Evolutionary conservation across 352 stramenopile species (phyloP).

Genomic region (Phytophthora pistaciae): DNA sequence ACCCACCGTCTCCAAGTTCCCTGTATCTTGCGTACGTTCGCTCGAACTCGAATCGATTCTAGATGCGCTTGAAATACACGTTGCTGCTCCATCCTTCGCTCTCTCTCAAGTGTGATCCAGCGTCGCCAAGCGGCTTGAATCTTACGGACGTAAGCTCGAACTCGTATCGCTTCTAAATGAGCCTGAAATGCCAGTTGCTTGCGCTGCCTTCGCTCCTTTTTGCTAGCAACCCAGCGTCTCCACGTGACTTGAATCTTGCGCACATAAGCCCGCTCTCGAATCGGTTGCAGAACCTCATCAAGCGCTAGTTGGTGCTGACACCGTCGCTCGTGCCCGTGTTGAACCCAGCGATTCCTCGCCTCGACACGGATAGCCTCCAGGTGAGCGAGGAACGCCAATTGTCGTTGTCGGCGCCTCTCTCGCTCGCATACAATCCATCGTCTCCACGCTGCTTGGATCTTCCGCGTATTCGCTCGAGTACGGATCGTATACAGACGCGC

Average conservation of each 20-base stretch:
- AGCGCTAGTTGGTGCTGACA: conserved; percentile 14
- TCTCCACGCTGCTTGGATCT: conserved; percentile 30
- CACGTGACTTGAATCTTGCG: conserved; percentile 22
- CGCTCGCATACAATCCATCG: conserved; percentile 18
- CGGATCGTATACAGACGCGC: conserved; percentile 6
- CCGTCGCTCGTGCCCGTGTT: not conserved
- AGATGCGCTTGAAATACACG: conserved; percentile 11
- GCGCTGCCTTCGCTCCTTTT: not conserved
- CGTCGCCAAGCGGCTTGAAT: not conserved
- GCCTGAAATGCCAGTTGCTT: not conserved
- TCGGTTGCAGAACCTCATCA: conserved; percentile 4
- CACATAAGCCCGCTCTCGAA: conserved; percentile 4
- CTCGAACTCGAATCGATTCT: conserved; percentile 8
- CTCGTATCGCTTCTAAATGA: not conserved
- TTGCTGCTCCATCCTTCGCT: conserved; percentile 4
- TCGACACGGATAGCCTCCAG: conserved; percentile 8
- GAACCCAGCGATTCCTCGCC: not conserved
- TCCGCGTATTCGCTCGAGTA: conserved; percentile 1
- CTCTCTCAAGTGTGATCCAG: not conserved
- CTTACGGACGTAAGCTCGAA: not conserved
- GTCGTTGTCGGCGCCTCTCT: not conserved
- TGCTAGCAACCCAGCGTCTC: not conserved
- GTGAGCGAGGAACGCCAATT: not conserved
- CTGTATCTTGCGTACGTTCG: conserved; percentile 30
- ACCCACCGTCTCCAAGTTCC: conserved; percentile 12